Evolutionary conservation across 83 land plant species (phyloP), one percentile per base, ranked within the genome.

Genomic region (Picea mariana): DNA sequence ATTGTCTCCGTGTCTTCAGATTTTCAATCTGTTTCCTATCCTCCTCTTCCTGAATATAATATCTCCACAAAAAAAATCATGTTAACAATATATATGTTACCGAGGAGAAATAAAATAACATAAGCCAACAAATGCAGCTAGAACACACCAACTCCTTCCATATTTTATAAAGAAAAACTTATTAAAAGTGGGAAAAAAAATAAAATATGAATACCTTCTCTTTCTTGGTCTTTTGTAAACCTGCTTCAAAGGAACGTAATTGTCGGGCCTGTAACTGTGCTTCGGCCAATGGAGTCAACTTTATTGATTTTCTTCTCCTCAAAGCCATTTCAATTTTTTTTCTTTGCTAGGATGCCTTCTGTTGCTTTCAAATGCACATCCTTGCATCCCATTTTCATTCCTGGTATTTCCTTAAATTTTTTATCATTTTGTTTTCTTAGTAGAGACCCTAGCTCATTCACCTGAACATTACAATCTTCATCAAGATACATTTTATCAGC

Each of bases 381-480:
- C 40, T 78, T 78, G 63, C 63, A 49, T 65, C 8, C 67, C n/a
- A 20, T 23, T 78, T 60, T 78, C 21, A 17, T 78, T 78, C 55
- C 34, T 58, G 62, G 34, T 9, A 13, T 6, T 78, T 78, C 63
- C 62, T 78, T 58, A 24, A 12, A 6, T 23, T 49, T 52, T 49
- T 18, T 23, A 77, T 23, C 38, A 77, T 44, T 77, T 23, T 23
- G 15, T 4, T 58, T 77, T 11, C 6, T 23, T 77, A 11, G 27
- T 1, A 76, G 42, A 31, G 6, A 13, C 7, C 13, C 23, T 21
- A 31, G 17, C 13, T 44, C 78, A n/a, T 31, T 13, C 63, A 78
- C 38, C 15, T 52, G 13, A 58, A 62, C 63, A 78, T 78, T 78
- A 6, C 16, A 18, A 9, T 78, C 63, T 78, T 21, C 63, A 17